Base-by-base conservation (phyloP, 2,329 filamentous ascomycete genomes). In the Verticillium alfalfae region DNA sequence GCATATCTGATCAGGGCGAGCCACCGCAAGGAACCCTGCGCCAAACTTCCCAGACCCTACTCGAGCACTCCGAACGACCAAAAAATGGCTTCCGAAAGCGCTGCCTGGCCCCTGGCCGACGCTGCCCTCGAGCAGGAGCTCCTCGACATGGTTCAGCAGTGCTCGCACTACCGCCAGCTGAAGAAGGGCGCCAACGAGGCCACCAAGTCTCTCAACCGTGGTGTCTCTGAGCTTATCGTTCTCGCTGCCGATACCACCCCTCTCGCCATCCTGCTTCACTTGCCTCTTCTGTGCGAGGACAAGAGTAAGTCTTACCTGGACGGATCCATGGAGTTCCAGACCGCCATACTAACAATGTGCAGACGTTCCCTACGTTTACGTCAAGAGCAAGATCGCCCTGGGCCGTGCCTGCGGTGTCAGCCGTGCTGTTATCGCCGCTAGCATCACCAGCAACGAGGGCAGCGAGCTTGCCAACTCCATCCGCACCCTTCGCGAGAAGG, bases 371-470 rank as follows among this genome's bases (percentile, higher is more conserved):
- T 88, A 87, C 76, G 80, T 89, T 69, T 88, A 73, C 64, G 71
- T 76, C 57, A 70, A 66, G 74, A 85, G 84, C 78, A 91, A 96
- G 86, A 90, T 92, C 71, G 90, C 92, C 60, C 87, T 97, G 57
- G 93, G 93, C 69, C 86, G 93, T 68, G 93, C 94, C 57, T 95
- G 91, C 73, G 94, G 94, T 83, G 94, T 97, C 65, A 89, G 85
- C 72, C 86, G 94, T 63, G 84, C 92, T 61, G 93, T 98, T 64
- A 97, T 98, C 70, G 89, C 92, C 49, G 88, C 87, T 65, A 88
- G 84, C 71, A 96, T 98, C 78, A 97, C 92, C 68, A 93, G 90
- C 77, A 96, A 96, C 84, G 92, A 96, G 79, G 90, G 89, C 45
- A 91, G 87, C 71, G 93, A 97, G 77, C 83, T 98, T 64, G 91